phyloP scores from a whole-genome alignment of 169 alveolate genomes.

The Cryptosporidium sp. region DNA sequence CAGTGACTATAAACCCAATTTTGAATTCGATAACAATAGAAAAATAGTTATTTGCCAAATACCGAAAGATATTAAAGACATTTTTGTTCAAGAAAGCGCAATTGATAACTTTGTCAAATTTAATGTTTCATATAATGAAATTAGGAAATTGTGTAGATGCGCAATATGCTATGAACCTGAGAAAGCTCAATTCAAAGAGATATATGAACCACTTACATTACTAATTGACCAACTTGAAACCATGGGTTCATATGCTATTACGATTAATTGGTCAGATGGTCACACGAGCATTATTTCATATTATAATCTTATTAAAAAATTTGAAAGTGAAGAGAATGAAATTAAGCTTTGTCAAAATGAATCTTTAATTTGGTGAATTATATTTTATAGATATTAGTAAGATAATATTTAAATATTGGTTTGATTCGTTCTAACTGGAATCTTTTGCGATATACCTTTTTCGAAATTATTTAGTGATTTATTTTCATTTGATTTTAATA shows the following conservation, averaged over 20 bases:
- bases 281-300: conserved; percentile 81
- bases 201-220: conserved; percentile 79
- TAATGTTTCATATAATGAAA: conserved; percentile 80
- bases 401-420: not conserved
- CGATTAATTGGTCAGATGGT: conserved; percentile 90
- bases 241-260: conserved; percentile 90
- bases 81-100: conserved; percentile 77
- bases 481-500: conserved; percentile 3
- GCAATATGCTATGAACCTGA: conserved; percentile 84
- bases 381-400: not conserved
- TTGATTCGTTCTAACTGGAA: not conserved
- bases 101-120: not conserved
- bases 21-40: conserved; percentile 72
- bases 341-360: conserved; percentile 22
- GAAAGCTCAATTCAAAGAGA: conserved; percentile 55
- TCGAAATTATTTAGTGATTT: not conserved
- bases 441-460: not conserved
- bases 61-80: conserved; percentile 75
- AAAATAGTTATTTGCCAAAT: conserved; percentile 68
- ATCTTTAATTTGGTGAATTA: conserved; percentile 37
- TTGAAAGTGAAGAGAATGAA: not conserved
- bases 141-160: conserved; percentile 85
- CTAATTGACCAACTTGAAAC: conserved; percentile 81
- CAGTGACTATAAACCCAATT: conserved; percentile 48
- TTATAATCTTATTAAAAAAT: conserved; percentile 27